A percentile compares a stretch with the other conserved stretches of the same genome.
Conservation (phyloP, 2,329 filamentous ascomycete species). For the Stachybotrys chartarum region DNA sequence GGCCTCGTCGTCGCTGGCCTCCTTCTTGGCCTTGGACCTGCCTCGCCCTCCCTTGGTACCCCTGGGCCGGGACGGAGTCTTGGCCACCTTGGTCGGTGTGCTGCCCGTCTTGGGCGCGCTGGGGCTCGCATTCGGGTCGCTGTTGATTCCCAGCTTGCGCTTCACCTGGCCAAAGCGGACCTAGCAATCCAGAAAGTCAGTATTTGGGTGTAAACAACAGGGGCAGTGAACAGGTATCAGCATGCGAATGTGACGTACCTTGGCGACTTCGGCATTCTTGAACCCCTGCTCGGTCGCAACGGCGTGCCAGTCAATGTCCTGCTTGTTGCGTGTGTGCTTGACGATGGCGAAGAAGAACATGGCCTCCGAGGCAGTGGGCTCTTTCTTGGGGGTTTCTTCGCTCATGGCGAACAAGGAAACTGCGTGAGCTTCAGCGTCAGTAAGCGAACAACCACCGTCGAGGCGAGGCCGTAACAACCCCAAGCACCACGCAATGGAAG, state of each 20-base stretch:
- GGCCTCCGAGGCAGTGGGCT: constrained; percentile 32
- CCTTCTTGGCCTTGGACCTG: constrained; percentile 7
- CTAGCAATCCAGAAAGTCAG: constrained; percentile 11
- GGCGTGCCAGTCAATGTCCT: constrained; percentile 39
- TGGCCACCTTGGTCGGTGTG: constrained; percentile 20
- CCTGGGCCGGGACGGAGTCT: constrained; percentile 15
- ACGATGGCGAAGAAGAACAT: constrained; percentile 38
- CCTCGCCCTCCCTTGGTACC: constrained; percentile 9
- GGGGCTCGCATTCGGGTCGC: constrained; percentile 10
- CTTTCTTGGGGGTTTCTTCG: constrained; percentile 16
- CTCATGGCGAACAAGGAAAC: constrained; percentile 16
- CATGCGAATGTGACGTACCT: constrained; percentile 20
- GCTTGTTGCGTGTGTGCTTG: constrained; percentile 33
- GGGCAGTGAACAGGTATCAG: neutral
- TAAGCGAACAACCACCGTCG: too few species aligned
- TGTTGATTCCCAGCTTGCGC: constrained; percentile 33
- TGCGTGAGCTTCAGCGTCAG: too few species aligned
- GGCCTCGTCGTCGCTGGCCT: neutral
- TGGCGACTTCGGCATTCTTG: constrained; percentile 38
- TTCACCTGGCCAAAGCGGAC: constrained; percentile 44
- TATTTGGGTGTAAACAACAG: constrained; percentile 1
- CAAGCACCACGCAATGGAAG: too few species aligned
- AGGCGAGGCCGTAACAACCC: too few species aligned
- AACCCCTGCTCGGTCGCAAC: constrained; percentile 35
- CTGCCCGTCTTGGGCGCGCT: constrained; percentile 6